phyloP scores from a whole-genome alignment of 2,329 filamentous ascomycete species.

The Sporothrix protearum region DNA sequence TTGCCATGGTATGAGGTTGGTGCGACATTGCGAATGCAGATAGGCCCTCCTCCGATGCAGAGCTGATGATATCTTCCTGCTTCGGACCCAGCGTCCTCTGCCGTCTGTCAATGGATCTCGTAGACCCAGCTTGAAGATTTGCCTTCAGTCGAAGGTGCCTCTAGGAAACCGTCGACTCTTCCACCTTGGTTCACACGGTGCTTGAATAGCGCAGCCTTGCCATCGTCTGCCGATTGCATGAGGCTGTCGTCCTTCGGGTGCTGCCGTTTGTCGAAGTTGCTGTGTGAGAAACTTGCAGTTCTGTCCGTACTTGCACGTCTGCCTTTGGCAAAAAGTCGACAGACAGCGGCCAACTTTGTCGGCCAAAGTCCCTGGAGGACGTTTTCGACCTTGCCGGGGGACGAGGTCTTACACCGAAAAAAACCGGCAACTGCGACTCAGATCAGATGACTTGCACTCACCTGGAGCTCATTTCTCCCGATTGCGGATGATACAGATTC shows the following conservation, averaged over 20 bases:
- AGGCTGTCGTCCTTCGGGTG: background rate
- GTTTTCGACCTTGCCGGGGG: background rate
- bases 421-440: background rate
- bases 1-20: constrained; percentile 5
- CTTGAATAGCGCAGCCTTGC: background rate
- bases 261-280: background rate
- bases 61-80: background rate
- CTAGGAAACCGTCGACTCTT: no score
- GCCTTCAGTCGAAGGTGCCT: background rate
- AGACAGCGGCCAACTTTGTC: background rate
- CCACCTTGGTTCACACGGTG: background rate
- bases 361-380: background rate
- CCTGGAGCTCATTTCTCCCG: background rate
- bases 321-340: background rate
- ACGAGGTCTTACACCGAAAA: background rate
- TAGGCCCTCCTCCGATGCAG: constrained; percentile 20
- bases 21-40: constrained; percentile 14
- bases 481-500: background rate
- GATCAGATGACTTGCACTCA: background rate
- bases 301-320: background rate
- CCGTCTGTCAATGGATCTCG: constrained; percentile 7
- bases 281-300: constrained; percentile 15
- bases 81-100: background rate
- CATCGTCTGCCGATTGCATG: background rate
- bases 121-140: constrained; percentile 18